Percentiles rank a stretch among this genome's conserved stretches.
Conservation (phyloP, 805 yeast species). For the Starmerella asiatica region DNA sequence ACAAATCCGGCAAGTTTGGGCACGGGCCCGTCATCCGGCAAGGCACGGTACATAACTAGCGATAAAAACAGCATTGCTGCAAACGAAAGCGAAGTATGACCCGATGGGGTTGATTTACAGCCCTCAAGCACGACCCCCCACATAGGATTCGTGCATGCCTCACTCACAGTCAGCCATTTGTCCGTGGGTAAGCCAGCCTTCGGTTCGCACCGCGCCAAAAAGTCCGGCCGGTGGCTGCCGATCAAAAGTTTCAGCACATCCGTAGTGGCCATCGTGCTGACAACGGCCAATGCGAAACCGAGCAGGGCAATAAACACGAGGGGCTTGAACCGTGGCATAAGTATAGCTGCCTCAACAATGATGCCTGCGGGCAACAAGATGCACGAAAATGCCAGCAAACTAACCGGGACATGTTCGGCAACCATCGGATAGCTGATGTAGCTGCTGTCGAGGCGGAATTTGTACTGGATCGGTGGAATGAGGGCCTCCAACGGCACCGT, state of each 20-base stretch:
- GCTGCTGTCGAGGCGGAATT: slow-evolving; percentile 60
- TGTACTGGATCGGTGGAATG: slow-evolving; percentile 55
- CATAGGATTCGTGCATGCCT: slow-evolving; percentile 28
- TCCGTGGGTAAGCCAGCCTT: slow-evolving; percentile 39
- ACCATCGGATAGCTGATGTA: slow-evolving; percentile 75
- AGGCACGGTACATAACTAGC: not conserved
- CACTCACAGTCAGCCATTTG: slow-evolving; percentile 22
- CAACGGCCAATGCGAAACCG: slow-evolving; percentile 50
- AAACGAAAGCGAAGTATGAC: slow-evolving; percentile 44
- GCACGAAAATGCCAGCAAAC: slow-evolving; percentile 34
- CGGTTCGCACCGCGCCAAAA: slow-evolving; percentile 73
- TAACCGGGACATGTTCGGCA: slow-evolving; percentile 54
- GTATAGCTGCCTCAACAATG: slow-evolving; percentile 14
- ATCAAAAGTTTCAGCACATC: slow-evolving; percentile 69
- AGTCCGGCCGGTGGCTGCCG: slow-evolving; percentile 88
- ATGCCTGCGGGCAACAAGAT: slow-evolving; percentile 23
- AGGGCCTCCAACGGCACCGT: slow-evolving; percentile 18
- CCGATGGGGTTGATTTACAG: slow-evolving; percentile 44
- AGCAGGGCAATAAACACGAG: slow-evolving; percentile 46
- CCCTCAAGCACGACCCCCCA: slow-evolving; percentile 34
- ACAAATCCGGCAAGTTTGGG: slow-evolving; percentile 8
- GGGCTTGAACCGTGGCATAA: slow-evolving; percentile 9
- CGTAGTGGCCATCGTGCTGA: slow-evolving; percentile 49
- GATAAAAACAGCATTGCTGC: slow-evolving; percentile 36
- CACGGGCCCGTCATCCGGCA: not conserved